Evolutionary conservation across 106 monocot species (phyloP).

Genomic region (Gastrodia elata): DNA sequence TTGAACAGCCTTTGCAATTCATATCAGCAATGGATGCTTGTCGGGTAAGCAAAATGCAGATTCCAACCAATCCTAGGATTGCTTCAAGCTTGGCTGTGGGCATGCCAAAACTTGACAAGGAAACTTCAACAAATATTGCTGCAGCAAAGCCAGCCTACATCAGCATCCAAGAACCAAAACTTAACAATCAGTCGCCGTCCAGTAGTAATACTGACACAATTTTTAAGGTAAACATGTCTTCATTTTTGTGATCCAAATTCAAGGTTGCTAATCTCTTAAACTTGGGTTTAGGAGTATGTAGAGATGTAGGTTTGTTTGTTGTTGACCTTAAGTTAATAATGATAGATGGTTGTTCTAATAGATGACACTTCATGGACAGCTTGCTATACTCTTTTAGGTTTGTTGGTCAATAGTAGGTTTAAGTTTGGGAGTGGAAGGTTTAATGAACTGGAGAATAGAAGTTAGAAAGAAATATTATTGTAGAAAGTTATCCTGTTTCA

Average conservation of each 20-base stretch:
- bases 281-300: not conserved
- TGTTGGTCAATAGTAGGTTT: not conserved
- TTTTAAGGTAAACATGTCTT: constrained; percentile 27
- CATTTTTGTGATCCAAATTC: constrained; percentile 7
- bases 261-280: not conserved
- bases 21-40: constrained; percentile 23
- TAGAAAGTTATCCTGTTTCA: not conserved
- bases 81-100: constrained; percentile 51
- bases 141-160: constrained; percentile 71
- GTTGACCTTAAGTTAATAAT: not conserved
- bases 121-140: constrained; percentile 25
- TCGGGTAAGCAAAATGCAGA: constrained; percentile 80
- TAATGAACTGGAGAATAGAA: not conserved
- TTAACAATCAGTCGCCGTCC: constrained; percentile 25
- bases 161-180: constrained; percentile 47
- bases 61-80: constrained; percentile 97
- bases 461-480: not conserved
- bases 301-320: not conserved
- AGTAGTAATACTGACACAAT: constrained; percentile 41
- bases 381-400: not conserved
- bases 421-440: not conserved
- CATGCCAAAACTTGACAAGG: constrained; percentile 51
- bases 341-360: not conserved
- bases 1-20: constrained; percentile 31
- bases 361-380: not conserved